Conservation (phyloP, 2,329 filamentous ascomycete genomes). For the Arthrobotrys entomopaga region DNA sequence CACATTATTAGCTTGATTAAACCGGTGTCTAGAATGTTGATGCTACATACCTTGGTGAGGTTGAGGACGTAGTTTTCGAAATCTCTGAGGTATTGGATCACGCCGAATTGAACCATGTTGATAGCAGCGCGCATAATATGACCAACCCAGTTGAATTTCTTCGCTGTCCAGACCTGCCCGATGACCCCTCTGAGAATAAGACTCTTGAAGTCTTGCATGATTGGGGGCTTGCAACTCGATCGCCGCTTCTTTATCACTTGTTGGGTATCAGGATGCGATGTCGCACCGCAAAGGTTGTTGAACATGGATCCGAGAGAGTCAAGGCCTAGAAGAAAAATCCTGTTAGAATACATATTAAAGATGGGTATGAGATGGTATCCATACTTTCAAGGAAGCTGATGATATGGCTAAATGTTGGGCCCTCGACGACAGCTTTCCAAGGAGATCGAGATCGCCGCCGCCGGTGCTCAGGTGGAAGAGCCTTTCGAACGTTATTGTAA, state of each 20-base stretch:
- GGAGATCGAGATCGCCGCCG: background rate
- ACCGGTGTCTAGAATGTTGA: background rate
- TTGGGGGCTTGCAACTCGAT: slow-evolving; percentile 2
- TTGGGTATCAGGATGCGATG: slow-evolving; percentile 12
- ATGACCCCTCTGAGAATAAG: slow-evolving; percentile 35
- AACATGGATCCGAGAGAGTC: slow-evolving; percentile 36
- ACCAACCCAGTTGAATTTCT: slow-evolving; percentile 36
- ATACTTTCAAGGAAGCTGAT: slow-evolving; percentile 45
- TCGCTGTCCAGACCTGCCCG: slow-evolving; percentile 31
- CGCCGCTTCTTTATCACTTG: slow-evolving; percentile 10
- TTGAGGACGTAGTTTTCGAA: slow-evolving; percentile 46
- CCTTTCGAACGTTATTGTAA: slow-evolving; percentile 8
- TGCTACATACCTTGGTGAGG: slow-evolving; percentile 19
- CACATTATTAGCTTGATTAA: background rate
- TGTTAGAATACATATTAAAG: background rate
- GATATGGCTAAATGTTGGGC: slow-evolving; percentile 34
- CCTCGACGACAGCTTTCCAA: slow-evolving; percentile 34
- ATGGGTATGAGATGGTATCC: background rate
- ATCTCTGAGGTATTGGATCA: slow-evolving; percentile 36
- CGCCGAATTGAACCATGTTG: slow-evolving; percentile 49
- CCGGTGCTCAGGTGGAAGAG: slow-evolving; percentile 36
- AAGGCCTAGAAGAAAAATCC: slow-evolving; percentile 18
- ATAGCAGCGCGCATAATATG: slow-evolving; percentile 47
- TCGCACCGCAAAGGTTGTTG: slow-evolving; percentile 3
- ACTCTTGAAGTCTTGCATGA: slow-evolving; percentile 30